phyloP scores from a whole-genome alignment of 306 rosid species.

The Gastrolobium villosum region DNA sequence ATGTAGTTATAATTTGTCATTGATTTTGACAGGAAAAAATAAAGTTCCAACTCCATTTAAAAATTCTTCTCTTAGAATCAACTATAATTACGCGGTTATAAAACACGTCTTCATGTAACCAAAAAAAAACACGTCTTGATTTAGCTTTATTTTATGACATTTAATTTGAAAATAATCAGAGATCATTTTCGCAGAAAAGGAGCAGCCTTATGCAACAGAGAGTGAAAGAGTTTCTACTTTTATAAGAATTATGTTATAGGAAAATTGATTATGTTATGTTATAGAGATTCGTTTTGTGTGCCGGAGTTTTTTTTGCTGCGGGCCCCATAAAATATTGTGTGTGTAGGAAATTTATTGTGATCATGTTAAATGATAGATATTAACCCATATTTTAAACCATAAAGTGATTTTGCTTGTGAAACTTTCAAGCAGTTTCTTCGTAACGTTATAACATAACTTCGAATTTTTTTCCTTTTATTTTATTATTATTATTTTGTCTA shows the following conservation, averaged over 20 bases:
- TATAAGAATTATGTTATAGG: too few relatives aligned
- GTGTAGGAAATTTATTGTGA: too few relatives aligned
- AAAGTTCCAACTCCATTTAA: background rate
- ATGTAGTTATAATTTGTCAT: background rate
- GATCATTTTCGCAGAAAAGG: slow-evolving; percentile 29
- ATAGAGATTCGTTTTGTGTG: too few relatives aligned
- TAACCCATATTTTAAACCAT: background rate
- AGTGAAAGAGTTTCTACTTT: background rate
- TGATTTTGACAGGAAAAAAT: slow-evolving; percentile 17
- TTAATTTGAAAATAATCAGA: background rate
- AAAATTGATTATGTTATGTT: too few relatives aligned
- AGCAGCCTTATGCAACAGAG: background rate
- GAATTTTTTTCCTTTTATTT: background rate
- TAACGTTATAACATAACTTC: background rate
- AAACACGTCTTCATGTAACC: too few relatives aligned
- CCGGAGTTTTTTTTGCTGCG: too few relatives aligned
- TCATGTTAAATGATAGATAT: too few relatives aligned
- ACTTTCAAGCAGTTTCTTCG: slow-evolving; percentile 47
- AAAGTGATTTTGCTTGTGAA: background rate
- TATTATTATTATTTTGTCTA: background rate
- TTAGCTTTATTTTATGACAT: too few relatives aligned
- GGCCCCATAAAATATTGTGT: too few relatives aligned
- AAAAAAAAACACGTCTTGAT: too few relatives aligned
- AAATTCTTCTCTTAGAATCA: too few relatives aligned
- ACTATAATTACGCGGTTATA: too few relatives aligned